Conservation (phyloP, 495 filamentous ascomycete genomes). For the Penicillium samsonianum region DNA sequence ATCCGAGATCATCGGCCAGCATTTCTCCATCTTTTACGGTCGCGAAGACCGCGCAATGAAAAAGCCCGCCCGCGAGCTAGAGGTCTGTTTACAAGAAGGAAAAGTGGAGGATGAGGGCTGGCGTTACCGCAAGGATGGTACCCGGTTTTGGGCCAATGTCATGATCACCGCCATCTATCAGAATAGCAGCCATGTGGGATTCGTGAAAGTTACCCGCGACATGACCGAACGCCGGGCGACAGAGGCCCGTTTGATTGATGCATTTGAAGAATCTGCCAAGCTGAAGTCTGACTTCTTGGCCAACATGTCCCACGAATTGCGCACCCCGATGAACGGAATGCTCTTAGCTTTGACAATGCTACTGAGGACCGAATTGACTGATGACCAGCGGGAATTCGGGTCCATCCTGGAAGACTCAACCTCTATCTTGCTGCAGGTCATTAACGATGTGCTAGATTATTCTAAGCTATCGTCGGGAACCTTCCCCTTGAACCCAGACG, state of each 20-base stretch:
- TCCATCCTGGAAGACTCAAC: constrained; percentile 80
- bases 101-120: constrained; percentile 66
- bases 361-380: constrained; percentile 62
- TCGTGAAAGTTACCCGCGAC: constrained; percentile 66
- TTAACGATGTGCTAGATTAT: constrained; percentile 88
- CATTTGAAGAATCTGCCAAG: constrained; percentile 65
- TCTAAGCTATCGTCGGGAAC: constrained; percentile 86
- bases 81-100: constrained; percentile 59
- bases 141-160: constrained; percentile 67
- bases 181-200: constrained; percentile 59
- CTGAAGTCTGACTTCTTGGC: constrained; percentile 69
- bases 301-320: constrained; percentile 89
- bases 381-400: constrained; percentile 71
- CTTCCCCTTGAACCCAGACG: constrained; percentile 73
- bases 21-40: constrained; percentile 65
- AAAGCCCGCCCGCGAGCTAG: constrained; percentile 59
- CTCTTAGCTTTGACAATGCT: constrained; percentile 72
- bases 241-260: constrained; percentile 57
- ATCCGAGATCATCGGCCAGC: constrained; percentile 60
- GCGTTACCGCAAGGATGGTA: constrained; percentile 64
- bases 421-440: constrained; percentile 79
- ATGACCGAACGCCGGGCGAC: constrained; percentile 62
- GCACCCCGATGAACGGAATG: constrained; percentile 78
- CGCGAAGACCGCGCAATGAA: constrained; percentile 50
- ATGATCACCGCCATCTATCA: constrained; percentile 63